Evolutionary conservation across 306 rosid genomes (phyloP), one percentile per base, ranked within the genome.

Genomic region (Herpetospermum pedunculosum): DNA sequence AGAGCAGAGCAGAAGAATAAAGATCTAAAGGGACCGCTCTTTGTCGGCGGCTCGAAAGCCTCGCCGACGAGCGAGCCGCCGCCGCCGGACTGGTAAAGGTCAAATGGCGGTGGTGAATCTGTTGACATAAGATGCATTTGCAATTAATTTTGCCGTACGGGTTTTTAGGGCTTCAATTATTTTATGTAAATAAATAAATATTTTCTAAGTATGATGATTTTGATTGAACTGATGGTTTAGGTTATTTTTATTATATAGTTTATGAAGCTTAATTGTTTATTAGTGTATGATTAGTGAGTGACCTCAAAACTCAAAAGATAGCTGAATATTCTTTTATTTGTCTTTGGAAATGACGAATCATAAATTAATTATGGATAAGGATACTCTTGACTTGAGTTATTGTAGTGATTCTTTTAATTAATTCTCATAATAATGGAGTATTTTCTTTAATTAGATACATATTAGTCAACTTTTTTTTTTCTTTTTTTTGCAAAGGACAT

Each of bases 31-130:
- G 34, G 32, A 38, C 49, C 34, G 49, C 49, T 19, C 30, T 5
- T 6, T 4, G 0, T 10, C 72, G 72, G 72, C 32, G 50, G 72
- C 50, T 65, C 50, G 21, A 38, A 21, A 2, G 25, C 14, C 26
- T 64, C 30, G n/a, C 71, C 30, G 48, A 32, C 71, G 30, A 64
- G 48, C 29, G 49, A 64, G 71, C 72, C 49, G 72, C 30, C 49
- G 72, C 30, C 49, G 32, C n/a, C 38, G n/a, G 5, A 19, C 35
- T 10, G n/a, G 29, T 2, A 35, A 63, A 37, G 29, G 70, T 63
- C 48, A 35, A 63, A 9, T 19, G 28, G 47, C 70, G 30, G 16
- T 63, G 6, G 18, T 32, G 10, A 1, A 21, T 38, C 48, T 65
- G 49, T 19, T 64, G 48, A 38, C 71, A 37, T 62, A 16, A 28